These are phyloP conservation scores for Bacterosira constricta DNA, from an alignment of 108 stramenopile genomes.

Conservation along the genomic window DNA sequence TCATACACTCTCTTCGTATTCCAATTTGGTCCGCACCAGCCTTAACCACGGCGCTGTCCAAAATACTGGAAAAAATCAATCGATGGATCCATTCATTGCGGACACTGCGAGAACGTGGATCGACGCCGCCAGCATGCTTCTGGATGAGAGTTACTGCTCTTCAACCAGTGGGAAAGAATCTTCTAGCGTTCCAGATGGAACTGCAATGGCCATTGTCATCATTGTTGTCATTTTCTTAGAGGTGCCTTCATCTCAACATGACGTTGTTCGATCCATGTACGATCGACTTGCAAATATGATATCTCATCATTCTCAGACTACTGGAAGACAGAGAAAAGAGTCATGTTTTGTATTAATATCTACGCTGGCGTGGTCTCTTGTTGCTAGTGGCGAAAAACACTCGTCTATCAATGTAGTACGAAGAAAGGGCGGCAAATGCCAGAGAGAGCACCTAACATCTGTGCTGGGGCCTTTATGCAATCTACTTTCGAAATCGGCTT, in stretches of 20 bases:
- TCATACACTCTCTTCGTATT: conserved; percentile 23
- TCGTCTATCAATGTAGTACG: conserved; percentile 12
- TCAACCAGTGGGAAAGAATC: neutral
- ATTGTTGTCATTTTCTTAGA: conserved; percentile 44
- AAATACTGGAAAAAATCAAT: neutral
- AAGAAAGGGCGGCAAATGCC: conserved; percentile 1
- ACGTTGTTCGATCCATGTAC: conserved; percentile 32
- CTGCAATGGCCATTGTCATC: conserved; percentile 32
- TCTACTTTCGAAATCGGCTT: conserved; percentile 29
- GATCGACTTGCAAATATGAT: conserved; percentile 17
- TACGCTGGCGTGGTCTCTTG: conserved; percentile 35
- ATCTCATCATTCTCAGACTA: conserved; percentile 5
- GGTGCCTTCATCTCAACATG: conserved; percentile 36
- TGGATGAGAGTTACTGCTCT: conserved; percentile 20
- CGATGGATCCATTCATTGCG: conserved; percentile 11
- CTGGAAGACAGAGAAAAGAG: neutral
- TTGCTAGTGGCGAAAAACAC: conserved; percentile 3
- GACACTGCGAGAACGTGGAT: conserved; percentile 42
- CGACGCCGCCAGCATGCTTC: conserved; percentile 39
- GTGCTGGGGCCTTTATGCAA: conserved; percentile 33
- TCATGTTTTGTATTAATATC: conserved; percentile 24
- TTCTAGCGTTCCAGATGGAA: conserved; percentile 14
- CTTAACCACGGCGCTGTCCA: conserved; percentile 7
- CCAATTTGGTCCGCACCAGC: conserved; percentile 31
- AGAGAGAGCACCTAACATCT: neutral